Evolutionary conservation across 129 eudicot species (phyloP), one percentile per base, ranked within the genome.

Genomic region (Tanacetum coccineum): DNA sequence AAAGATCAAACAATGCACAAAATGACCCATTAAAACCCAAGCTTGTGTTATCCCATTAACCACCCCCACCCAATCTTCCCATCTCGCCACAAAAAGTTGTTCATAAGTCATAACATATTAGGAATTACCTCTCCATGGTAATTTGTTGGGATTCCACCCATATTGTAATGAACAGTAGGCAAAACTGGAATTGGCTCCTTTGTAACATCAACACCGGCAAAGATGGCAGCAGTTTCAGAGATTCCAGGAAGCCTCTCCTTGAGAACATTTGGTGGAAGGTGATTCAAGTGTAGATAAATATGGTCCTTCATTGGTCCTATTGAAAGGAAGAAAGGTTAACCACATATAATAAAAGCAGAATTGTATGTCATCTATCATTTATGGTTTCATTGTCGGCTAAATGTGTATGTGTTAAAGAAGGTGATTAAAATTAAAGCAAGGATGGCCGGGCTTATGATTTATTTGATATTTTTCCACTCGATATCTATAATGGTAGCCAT

Each of bases 161-260:
- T 94, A 62, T 94, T 94, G 56, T 94, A 94, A 76, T 94, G 99
- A 14, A 94, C 99, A 54, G 99, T 94, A 25, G 99, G 99, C 65
- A 94, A 79, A 78, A 93, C 99, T 72, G 99, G 99, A 78, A 94
- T 94, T 66, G 99, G 99, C 71, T 94, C 93, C 81, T 94, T 94
- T 51, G 99, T 94, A 68, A 93, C 99, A 79, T 93, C 99, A 62
- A 93, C 99, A 51, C 96, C 99, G 74, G 96, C 95, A 82, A 93
- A 93, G 62, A 93, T 93, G 20, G 99, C 99, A 66, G 99, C 99
- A 66, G 99, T 93, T 85, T 93, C 99, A 30, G 99, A 93, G 52
- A 93, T 93, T 71, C 99, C 99, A 49, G 99, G 99, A 72, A 93
- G 99, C 73, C 99, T 93, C 72, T 93, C 99, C 86, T 89, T 86